Evolutionary conservation across 2,329 filamentous ascomycete genomes (phyloP).

Genomic region (Monilinia vaccinii-corymbosi): DNA sequence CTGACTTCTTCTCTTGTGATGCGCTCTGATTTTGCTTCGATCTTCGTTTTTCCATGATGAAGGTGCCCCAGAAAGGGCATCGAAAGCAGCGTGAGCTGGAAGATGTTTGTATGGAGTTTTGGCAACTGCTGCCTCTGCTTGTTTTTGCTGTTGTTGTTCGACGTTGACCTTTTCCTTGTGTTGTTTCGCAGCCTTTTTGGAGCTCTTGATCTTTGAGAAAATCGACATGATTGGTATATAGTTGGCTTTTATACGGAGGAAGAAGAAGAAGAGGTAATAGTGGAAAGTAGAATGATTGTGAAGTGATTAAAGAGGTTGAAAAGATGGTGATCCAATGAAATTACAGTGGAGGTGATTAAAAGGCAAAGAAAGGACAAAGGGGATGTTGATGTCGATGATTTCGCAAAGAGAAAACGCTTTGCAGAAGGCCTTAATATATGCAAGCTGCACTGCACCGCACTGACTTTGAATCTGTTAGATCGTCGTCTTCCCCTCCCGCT

Average conservation of each 20-base stretch:
- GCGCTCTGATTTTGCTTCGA: slow-evolving; percentile 25
- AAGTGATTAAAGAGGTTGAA: too few relatives aligned
- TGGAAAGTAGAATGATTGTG: background rate
- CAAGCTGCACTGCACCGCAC: background rate
- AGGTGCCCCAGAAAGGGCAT: slow-evolving; percentile 47
- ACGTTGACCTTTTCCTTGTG: slow-evolving; percentile 38
- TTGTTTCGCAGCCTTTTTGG: slow-evolving; percentile 47
- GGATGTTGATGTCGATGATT: background rate
- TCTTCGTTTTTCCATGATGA: slow-evolving; percentile 39
- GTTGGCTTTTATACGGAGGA: background rate
- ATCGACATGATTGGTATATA: slow-evolving; percentile 40
- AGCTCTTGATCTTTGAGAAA: slow-evolving; percentile 43
- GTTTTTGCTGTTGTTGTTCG: slow-evolving; percentile 37
- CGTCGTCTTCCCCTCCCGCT: too few relatives aligned
- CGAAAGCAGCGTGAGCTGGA: slow-evolving; percentile 51
- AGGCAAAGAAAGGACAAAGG: background rate
- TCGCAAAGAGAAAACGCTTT: background rate
- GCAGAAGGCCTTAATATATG: background rate
- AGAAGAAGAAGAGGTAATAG: too few relatives aligned
- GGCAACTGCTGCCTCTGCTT: slow-evolving; percentile 9
- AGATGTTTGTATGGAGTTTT: slow-evolving; percentile 48
- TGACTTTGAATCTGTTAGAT: background rate
- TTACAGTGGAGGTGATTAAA: background rate
- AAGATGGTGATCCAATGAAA: too few relatives aligned
- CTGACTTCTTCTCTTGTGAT: slow-evolving; percentile 26